Evolutionary conservation across 169 alveolate species (phyloP), one percentile per base, ranked within the genome.

Genomic region (Plasmodium fragile): DNA sequence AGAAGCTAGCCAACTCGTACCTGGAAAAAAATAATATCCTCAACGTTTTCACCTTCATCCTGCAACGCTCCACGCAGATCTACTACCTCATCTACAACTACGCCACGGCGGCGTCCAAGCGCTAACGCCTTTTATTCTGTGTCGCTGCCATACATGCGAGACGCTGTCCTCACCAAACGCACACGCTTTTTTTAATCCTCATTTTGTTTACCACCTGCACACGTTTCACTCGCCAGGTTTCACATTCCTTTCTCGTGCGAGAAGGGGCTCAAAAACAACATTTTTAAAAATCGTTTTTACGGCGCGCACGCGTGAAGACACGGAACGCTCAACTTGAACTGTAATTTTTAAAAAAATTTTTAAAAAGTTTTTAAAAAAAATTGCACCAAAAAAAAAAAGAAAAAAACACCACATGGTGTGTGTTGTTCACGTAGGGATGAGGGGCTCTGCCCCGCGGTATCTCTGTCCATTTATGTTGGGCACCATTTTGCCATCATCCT

Each of bases 31-130:
- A 78, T n/a, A 87, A 87, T 36, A 87, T 87, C 6, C 69, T 87
- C n/a, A 78, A 75, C 13, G 93, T 87, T 0, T 87, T 87, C 32
- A 87, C 89, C 6, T 87, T 78, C 53, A 87, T 87, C 11, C 41
- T 87, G 30, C 93, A 87, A 30, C n/a, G 93, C 52, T 87, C 93
- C 3, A 87, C 93, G 32, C 93, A 87, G 36, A 87, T 87, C 11
- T 87, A 87, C 71, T 87, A 87, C 39, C 81, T 87, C 2, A 13
- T 87, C 5, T 87, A 87, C 13, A 65, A 65, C 28, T 87, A 87
- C 28, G 93, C 93, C 3, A 55, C 55, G 30, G 30, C 77, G 28
- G 32, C 75, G 6, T 18, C 41, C 16, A 10, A 1, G 34, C 10
- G 52, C 0, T 45, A 16, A 49, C 25, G 16, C 7, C 22, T 0